Base-by-base conservation (phyloP, 192 early-diverging fungal genomes). In the Endogone sp. region DNA sequence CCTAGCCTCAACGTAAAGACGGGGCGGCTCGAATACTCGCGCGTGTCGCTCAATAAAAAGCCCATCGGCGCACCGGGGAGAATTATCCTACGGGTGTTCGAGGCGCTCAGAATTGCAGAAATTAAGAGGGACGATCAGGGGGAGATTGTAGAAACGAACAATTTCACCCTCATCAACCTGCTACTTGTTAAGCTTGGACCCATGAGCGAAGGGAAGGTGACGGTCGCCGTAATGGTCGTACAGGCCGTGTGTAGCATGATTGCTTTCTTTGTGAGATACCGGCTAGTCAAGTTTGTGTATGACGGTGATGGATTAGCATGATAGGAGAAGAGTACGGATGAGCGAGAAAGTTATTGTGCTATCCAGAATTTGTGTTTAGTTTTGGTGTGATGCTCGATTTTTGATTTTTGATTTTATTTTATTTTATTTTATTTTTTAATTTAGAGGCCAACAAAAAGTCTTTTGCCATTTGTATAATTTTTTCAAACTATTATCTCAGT, bases 81-180 rank as follows among this genome's bases (percentile, higher is more conserved):
- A 30, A 11, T 77, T 4, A 81, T 91, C 63, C 31, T 93, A 32
- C 76, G 78, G 3, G 10, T 91, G 8, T 76, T 91, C 3, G 75
- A 84, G 49, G 4, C 70, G 4, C 44, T 92, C 2, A 72, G 81
- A 1, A 73, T 92, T 61, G 76, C 79, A 1, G 68, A 87, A 11
- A 80, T 91, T 24, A 78, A 86, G 29, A 79, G 86, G 30, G 60
- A 80, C 25, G 71, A 78, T 62, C 78, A 79, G 2, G 82, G 83
- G 2, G 66, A 80, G 26, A 74, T 80, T 0, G 54, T 89, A 21
- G 84, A 86, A 62, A 82, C 88, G 75, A 98, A 90, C 70, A 99
- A 99, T 73, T 81, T 99, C 31, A 99, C 98, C 0, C 73, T 99
- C 28, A 83, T 99, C 25, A 99, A 98, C 70, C 73, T 96, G 21